These are phyloP conservation scores for Blastobotrys attinorum DNA, from an alignment of 805 yeast species.

Conservation along the genomic window DNA sequence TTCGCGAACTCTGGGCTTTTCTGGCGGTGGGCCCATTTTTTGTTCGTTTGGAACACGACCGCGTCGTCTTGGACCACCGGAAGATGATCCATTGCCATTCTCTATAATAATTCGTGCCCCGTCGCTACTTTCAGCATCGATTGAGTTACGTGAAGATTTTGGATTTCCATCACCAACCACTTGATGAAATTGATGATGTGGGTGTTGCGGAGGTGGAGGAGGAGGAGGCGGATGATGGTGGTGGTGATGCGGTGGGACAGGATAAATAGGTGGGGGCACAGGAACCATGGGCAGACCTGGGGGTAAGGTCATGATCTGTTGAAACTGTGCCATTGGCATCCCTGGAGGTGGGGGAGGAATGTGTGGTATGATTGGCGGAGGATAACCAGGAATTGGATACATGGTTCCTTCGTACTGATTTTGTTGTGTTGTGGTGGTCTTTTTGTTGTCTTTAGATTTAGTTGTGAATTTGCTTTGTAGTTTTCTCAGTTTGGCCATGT, in stretches of 20 bases:
- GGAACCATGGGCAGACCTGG: background rate
- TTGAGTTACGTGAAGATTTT: background rate
- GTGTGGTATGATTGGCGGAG: no score
- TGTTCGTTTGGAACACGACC: background rate
- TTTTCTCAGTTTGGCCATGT: background rate
- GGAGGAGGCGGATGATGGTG: background rate
- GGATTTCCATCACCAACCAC: background rate
- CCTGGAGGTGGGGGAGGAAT: constrained; percentile 1
- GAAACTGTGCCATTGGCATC: background rate
- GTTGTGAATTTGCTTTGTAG: background rate
- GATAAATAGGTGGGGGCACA: background rate
- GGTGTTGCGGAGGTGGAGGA: background rate
- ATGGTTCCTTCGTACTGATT: constrained; percentile 3
- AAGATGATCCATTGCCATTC: constrained; percentile 3
- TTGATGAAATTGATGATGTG: constrained; percentile 1
- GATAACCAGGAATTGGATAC: background rate
- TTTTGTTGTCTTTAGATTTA: background rate
- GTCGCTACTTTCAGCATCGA: no score
- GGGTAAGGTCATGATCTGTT: background rate
- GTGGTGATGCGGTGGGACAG: background rate
- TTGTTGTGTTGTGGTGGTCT: background rate
- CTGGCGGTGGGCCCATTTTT: background rate
- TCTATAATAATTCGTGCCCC: no score
- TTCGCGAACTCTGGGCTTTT: background rate
- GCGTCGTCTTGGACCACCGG: constrained; percentile 9